Evolutionary conservation across 2,329 filamentous ascomycete species (phyloP), one percentile per base, ranked within the genome.

Genomic region (Alternaria sp.): DNA sequence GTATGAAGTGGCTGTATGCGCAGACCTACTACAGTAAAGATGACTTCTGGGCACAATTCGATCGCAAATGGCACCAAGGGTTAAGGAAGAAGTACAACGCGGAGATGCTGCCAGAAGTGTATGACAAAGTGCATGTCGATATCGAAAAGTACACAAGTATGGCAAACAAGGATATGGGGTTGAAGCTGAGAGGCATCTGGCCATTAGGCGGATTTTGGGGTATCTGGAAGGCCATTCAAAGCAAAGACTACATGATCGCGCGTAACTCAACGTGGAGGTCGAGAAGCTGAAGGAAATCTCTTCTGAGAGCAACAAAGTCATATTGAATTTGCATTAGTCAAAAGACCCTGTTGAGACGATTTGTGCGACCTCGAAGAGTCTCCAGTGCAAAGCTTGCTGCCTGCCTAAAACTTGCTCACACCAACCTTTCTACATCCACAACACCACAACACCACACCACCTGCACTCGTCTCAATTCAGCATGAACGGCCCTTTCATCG

Each of bases 1-100:
- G 90, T 6, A 89, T 88, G 81, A 91, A 91, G 78, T 91, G 88
- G 82, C 79, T 92, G 1, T 92, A 92, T 66, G 89, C 89, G 1
- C 89, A 91, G 61, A 87, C 88, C 0, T 91, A 89, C 77, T 91
- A 91, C 75, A 86, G 84, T 4, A 86, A 90, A 73, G 84, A 86
- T 0, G 90, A 92, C 67, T 92, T 92, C 74, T 91, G 90, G 89
- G 76, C 81, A 10, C 83, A 87, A 57, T 92, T 91, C 64, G 86
- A 90, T 72, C 81, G 83, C 40, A 69, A 80, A 8, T 86, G 86
- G 72, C 91, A 92, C 65, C 86, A 90, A 47, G 76, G 73, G 3
- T 77, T 91, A 56, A 80, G 90, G 17, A 75, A 77, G 23, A 87
- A 86, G 71, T 92, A 91, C 71, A 79, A 82, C 5, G 90, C 90